Percentiles rank a stretch among this genome's conserved stretches.
Evolutionary conservation across 2,329 filamentous ascomycete genomes (phyloP).

Genomic region (Alternaria atra): DNA sequence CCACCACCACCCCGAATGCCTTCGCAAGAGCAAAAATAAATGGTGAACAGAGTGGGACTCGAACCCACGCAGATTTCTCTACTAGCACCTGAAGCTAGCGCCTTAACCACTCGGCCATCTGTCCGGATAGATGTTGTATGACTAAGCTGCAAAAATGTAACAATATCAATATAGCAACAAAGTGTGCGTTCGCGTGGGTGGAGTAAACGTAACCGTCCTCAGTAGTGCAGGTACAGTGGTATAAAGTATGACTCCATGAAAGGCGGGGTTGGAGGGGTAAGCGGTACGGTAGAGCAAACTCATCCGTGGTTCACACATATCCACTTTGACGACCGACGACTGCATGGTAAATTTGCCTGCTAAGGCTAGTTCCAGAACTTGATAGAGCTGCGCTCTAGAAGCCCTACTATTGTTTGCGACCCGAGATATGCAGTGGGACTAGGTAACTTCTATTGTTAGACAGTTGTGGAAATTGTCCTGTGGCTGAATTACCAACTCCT

Average conservation of each 20-base stretch:
- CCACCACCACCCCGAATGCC: no score
- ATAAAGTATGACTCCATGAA: not conserved
- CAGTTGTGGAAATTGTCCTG: not conserved
- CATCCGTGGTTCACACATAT: not conserved
- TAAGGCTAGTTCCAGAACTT: not conserved
- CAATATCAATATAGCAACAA: not conserved
- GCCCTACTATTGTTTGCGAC: not conserved
- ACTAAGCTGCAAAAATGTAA: not conserved
- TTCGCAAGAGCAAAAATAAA: slow-evolving; percentile 6
- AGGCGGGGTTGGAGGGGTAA: slow-evolving; percentile 3
- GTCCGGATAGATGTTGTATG: slow-evolving; percentile 2
- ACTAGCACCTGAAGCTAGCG: slow-evolving; percentile 43
- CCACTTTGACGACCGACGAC: not conserved
- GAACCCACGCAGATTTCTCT: slow-evolving; percentile 39
- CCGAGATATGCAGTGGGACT: not conserved
- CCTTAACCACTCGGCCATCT: slow-evolving; percentile 28
- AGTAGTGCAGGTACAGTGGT: not conserved
- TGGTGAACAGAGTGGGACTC: slow-evolving; percentile 30
- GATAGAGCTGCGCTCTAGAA: not conserved
- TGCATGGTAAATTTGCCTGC: not conserved
- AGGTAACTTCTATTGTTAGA: not conserved
- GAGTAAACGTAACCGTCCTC: not conserved
- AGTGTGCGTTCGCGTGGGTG: no score
- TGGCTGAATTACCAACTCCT: not conserved
- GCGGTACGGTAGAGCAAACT: not conserved